Evolutionary conservation across 768 basidiomycete species (phyloP), one percentile per base, ranked within the genome.

Genomic region (Lenzites betulinus): DNA sequence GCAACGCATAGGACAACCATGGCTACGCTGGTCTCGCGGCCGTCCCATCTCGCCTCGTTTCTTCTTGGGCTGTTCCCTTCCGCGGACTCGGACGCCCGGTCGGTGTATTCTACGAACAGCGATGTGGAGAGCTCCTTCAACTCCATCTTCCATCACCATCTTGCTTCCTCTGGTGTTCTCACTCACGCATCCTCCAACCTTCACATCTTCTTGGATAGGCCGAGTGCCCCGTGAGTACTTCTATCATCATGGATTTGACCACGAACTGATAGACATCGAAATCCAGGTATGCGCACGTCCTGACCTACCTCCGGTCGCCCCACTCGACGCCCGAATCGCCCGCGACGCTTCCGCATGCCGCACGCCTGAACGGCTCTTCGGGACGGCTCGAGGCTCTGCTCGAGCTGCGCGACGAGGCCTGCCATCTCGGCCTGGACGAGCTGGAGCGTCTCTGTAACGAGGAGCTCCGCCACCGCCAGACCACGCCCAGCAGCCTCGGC

Each of bases 391-490:
- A 92, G 54, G 76, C 75, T 1, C 80, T 93, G 23, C 79, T 90
- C 44, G 88, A 91, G 61, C 82, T 93, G 23, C 83, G 90, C 12
- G 90, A 93, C 64, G 92, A 94, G 69, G 88, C 92, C 1, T 77
- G 77, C 42, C 92, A 85, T 68, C 83, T 93, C n/a, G 85, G 83
- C 26, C 84, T 93, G 53, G 79, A 80, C 0, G 81, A 80, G 46
- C 79, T 94, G 18, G 77, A 83, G 61, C 80, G 78, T 62, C 79
- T 94, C 1, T 93, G 92, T 68, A 73, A 74, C 8, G 83, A 85
- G 18, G 89, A 93, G 74, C 79, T 92, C 38, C 79, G 81, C 20
- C 77, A 79, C 28, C 78, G 79, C 26, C 82, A 82, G 50, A 30
- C 47, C 18, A 50, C 57, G 8, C 62, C 62, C 6, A 76, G 73